Evolutionary conservation across 164 flowering plant genomes (phyloP).

Genomic region (Piper betle): DNA sequence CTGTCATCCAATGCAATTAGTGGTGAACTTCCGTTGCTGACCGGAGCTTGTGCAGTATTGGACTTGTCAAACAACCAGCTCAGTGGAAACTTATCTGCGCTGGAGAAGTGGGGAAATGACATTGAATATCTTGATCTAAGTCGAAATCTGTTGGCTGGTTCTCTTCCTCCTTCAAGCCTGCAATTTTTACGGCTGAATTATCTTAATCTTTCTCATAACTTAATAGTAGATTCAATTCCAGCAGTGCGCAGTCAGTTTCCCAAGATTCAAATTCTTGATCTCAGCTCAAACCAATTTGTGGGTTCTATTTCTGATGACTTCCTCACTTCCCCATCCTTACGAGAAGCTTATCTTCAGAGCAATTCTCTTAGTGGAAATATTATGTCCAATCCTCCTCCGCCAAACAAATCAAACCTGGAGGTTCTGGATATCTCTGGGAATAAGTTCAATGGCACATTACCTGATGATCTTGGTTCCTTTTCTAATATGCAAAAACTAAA

Average conservation of each 20-base stretch:
- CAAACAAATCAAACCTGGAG: slow-evolving; percentile 31
- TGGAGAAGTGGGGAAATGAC: slow-evolving; percentile 57
- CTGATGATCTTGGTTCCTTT: slow-evolving; percentile 50
- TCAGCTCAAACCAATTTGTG: slow-evolving; percentile 43
- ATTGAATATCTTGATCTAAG: slow-evolving; percentile 50
- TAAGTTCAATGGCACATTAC: slow-evolving; percentile 49
- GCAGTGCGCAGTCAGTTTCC: slow-evolving; percentile 39
- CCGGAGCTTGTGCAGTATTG: slow-evolving; percentile 50
- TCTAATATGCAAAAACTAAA: slow-evolving; percentile 46
- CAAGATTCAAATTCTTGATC: slow-evolving; percentile 37
- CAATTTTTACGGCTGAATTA: slow-evolving; percentile 49
- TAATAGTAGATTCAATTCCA: slow-evolving; percentile 41
- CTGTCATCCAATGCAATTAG: slow-evolving; percentile 58
- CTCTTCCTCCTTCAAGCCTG: slow-evolving; percentile 45
- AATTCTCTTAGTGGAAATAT: slow-evolving; percentile 47
- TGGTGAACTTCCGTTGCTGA: slow-evolving; percentile 43
- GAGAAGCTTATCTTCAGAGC: slow-evolving; percentile 35
- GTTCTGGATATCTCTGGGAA: slow-evolving; percentile 83
- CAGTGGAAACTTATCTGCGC: slow-evolving; percentile 46
- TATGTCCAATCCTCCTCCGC: slow-evolving; percentile 29
- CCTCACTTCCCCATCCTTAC: slow-evolving; percentile 29
- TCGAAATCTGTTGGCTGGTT: slow-evolving; percentile 50
- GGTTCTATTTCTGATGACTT: slow-evolving; percentile 38
- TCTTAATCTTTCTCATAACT: slow-evolving; percentile 43
- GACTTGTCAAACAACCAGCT: slow-evolving; percentile 57